Conservation (phyloP, 805 yeast species). For the Teunomyces pallodes region DNA sequence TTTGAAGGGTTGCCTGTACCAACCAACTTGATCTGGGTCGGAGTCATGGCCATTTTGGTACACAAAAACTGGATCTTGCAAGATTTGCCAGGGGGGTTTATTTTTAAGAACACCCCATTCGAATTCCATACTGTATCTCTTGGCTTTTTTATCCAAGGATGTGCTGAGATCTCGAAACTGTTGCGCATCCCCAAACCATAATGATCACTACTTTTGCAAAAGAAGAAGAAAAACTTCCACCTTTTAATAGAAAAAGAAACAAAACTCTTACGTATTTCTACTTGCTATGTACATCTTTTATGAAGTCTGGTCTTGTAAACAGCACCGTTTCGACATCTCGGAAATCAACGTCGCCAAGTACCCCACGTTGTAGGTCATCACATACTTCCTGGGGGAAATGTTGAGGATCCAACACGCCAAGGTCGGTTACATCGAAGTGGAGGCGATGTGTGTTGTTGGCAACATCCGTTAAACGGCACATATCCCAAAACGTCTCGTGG, state of each 20-base stretch:
- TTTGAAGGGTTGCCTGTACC: slow-evolving; percentile 98
- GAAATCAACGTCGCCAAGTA: slow-evolving; percentile 21
- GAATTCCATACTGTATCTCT: slow-evolving; percentile 75
- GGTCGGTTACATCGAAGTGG: slow-evolving; percentile 17
- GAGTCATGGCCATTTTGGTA: slow-evolving; percentile 67
- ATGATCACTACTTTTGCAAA: not conserved
- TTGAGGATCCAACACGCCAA: slow-evolving; percentile 41
- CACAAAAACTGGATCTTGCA: slow-evolving; percentile 47
- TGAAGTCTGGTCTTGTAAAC: slow-evolving; percentile 10
- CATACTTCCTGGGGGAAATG: slow-evolving; percentile 29
- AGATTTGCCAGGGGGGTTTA: slow-evolving; percentile 64
- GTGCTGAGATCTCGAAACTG: slow-evolving; percentile 88
- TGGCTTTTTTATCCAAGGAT: slow-evolving; percentile 75
- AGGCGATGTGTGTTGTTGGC: slow-evolving; percentile 31
- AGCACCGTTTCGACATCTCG: slow-evolving; percentile 18
- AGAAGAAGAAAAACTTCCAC: not conserved
- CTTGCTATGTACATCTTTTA: not conserved
- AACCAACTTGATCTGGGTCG: slow-evolving; percentile 73
- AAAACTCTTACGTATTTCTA: not conserved
- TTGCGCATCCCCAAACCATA: slow-evolving; percentile 86
- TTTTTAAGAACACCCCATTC: slow-evolving; percentile 51
- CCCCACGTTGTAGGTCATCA: slow-evolving; percentile 26
- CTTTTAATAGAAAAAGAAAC: not conserved
- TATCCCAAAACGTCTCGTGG: slow-evolving; percentile 38
- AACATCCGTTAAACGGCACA: slow-evolving; percentile 27